Evolutionary conservation across 2,329 filamentous ascomycete genomes (phyloP).

Genomic region (Ophiostoma montium): DNA sequence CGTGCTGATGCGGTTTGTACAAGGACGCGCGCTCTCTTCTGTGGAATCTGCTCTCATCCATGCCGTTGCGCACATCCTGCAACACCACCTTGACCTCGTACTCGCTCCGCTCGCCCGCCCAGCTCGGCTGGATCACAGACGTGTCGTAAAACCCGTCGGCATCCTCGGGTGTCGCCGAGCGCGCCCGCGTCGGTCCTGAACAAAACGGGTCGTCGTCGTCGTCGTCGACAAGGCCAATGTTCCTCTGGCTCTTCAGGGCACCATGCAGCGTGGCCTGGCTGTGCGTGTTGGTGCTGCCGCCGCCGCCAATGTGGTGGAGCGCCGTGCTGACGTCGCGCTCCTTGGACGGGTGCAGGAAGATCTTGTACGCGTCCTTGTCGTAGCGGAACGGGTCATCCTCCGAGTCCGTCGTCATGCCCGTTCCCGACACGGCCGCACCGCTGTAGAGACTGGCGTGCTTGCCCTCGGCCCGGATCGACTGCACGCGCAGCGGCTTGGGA

Average conservation of each 20-base stretch:
- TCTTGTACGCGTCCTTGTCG: slow-evolving; percentile 25
- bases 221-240: no score
- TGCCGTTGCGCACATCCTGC: slow-evolving; percentile 3
- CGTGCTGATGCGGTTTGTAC: not conserved
- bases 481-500: slow-evolving; percentile 13
- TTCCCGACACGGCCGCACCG: slow-evolving; percentile 17
- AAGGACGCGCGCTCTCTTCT: not conserved
- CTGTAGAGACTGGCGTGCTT: slow-evolving; percentile 12
- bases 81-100: slow-evolving; percentile 15
- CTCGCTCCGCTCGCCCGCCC: slow-evolving; percentile 5
- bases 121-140: slow-evolving; percentile 9
- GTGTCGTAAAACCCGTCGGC: slow-evolving; percentile 10
- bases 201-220: not conserved
- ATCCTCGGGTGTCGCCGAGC: slow-evolving; percentile 7
- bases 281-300: slow-evolving; percentile 14
- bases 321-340: slow-evolving; percentile 30
- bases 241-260: slow-evolving; percentile 4
- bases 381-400: slow-evolving; percentile 32
- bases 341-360: slow-evolving; percentile 23
- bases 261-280: slow-evolving; percentile 14
- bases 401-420: slow-evolving; percentile 19
- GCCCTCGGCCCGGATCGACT: slow-evolving; percentile 6
- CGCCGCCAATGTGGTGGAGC: slow-evolving; percentile 20
- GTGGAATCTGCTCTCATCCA: not conserved
- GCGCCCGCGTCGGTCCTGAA: not conserved